These are phyloP conservation scores for Backusella mclennaniae DNA, from an alignment of 192 early-diverging fungal species.

Conservation along the genomic window DNA sequence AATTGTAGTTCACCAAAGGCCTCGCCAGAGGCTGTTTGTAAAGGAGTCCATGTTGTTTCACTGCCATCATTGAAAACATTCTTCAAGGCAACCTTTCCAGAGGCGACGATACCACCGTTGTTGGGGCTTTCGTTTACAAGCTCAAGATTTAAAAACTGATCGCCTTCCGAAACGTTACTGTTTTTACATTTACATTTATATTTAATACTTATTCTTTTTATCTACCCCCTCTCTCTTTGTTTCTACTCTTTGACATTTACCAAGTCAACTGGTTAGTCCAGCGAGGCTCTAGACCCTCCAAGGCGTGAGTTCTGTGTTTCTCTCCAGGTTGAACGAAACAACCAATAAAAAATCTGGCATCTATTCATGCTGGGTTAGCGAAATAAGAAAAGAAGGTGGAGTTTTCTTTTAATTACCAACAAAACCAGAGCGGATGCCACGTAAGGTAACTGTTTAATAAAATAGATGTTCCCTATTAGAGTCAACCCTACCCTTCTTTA, in stretches of 20 bases:
- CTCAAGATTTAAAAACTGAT: slow-evolving; percentile 28
- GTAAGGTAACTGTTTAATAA: slow-evolving; percentile 16
- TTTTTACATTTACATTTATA: neutral
- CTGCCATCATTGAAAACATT: slow-evolving; percentile 11
- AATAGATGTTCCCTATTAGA: neutral
- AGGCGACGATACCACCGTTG: slow-evolving; percentile 22
- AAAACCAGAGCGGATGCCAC: neutral
- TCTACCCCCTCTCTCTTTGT: neutral
- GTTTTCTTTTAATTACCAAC: neutral
- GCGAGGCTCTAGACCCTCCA: slow-evolving; percentile 19
- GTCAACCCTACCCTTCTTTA: neutral
- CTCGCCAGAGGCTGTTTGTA: neutral
- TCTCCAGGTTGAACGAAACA: slow-evolving; percentile 28
- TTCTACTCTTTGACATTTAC: slow-evolving; percentile 9
- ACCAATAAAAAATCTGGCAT: slow-evolving; percentile 29
- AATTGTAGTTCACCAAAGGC: slow-evolving; percentile 6
- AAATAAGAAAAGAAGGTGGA: neutral
- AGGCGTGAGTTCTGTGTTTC: slow-evolving; percentile 34
- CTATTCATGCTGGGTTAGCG: neutral
- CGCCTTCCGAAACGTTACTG: slow-evolving; percentile 24
- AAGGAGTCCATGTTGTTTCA: neutral
- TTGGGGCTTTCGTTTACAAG: slow-evolving; percentile 30
- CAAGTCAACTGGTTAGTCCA: slow-evolving; percentile 32
- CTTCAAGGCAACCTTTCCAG: slow-evolving; percentile 5
- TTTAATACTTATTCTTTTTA: neutral